phyloP scores from a whole-genome alignment of 192 early-diverging fungal genomes.

The Backusella parvicylindrica region DNA sequence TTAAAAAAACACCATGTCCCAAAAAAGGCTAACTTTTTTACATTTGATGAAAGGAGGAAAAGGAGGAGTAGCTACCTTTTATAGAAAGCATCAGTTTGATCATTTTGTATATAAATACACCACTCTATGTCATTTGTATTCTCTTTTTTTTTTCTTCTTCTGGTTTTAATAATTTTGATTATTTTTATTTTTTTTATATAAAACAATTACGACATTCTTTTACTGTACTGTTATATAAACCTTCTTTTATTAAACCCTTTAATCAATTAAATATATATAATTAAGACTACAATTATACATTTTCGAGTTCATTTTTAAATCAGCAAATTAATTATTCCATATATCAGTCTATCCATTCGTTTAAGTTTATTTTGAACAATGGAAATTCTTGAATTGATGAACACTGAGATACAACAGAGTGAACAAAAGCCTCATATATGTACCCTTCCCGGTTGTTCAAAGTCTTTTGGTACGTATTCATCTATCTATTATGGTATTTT shows the following conservation, averaged over 20 bases:
- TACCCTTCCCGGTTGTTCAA: conserved; percentile 56
- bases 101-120: neutral
- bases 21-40: conserved; percentile 1
- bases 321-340: neutral
- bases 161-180: neutral
- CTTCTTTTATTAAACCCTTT: neutral
- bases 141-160: conserved; percentile 9
- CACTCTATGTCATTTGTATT: conserved; percentile 5
- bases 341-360: neutral
- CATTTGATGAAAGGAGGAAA: neutral
- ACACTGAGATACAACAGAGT: conserved; percentile 43
- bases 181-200: neutral
- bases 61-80: neutral
- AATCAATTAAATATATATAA: neutral
- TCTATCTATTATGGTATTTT: neutral
- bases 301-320: neutral
- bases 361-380: conserved; percentile 2
- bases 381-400: conserved; percentile 49
- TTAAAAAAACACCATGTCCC: conserved; percentile 4
- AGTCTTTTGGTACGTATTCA: conserved; percentile 48
- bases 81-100: neutral
- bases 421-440: conserved; percentile 56
- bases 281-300: neutral
- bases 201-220: neutral
- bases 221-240: neutral